Conservation (phyloP, 805 yeast species). For the Yarrowia sp. region DNA sequence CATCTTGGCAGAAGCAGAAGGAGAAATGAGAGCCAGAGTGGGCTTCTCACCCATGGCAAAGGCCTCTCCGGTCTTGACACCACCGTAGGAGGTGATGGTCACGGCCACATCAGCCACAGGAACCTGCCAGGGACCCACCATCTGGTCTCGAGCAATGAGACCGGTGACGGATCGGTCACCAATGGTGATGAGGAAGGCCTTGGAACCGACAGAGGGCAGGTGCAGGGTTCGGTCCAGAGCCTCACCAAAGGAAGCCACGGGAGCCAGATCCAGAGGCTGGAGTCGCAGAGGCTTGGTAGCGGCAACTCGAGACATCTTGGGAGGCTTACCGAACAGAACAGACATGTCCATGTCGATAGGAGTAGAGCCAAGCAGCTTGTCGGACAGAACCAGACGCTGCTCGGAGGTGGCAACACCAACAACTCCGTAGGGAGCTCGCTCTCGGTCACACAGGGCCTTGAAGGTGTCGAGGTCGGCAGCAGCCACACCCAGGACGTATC, state of each 20-base stretch:
- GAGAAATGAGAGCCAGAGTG: constrained; percentile 80
- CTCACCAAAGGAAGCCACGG: constrained; percentile 57
- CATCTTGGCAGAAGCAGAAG: constrained; percentile 92
- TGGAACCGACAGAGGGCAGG: constrained; percentile 94
- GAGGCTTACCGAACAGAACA: constrained; percentile 94
- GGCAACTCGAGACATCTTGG: constrained; percentile 86
- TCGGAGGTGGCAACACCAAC: constrained; percentile 94
- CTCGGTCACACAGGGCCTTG: constrained; percentile 85
- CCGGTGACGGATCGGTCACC: constrained; percentile 99
- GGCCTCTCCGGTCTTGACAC: constrained; percentile 91
- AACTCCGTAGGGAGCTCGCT: constrained; percentile 94
- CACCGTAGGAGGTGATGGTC: constrained; percentile 88
- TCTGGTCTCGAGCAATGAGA: constrained; percentile 93
- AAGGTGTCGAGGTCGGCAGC: constrained; percentile 76
- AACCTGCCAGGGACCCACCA: constrained; percentile 99
- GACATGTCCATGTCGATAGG: constrained; percentile 98
- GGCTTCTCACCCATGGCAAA: constrained; percentile 98
- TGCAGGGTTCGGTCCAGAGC: constrained; percentile 83
- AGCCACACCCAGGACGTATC: constrained; percentile 92
- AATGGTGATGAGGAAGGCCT: constrained; percentile 92
- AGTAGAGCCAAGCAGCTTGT: constrained; percentile 73
- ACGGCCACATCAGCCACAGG: constrained; percentile 99
- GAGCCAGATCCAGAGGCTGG: constrained; percentile 47
- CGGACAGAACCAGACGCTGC: constrained; percentile 80
- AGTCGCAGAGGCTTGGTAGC: constrained; percentile 62